Evolutionary conservation across 805 yeast species (phyloP), one percentile per base, ranked within the genome.

Genomic region (Zygosaccharomyces siamensis): DNA sequence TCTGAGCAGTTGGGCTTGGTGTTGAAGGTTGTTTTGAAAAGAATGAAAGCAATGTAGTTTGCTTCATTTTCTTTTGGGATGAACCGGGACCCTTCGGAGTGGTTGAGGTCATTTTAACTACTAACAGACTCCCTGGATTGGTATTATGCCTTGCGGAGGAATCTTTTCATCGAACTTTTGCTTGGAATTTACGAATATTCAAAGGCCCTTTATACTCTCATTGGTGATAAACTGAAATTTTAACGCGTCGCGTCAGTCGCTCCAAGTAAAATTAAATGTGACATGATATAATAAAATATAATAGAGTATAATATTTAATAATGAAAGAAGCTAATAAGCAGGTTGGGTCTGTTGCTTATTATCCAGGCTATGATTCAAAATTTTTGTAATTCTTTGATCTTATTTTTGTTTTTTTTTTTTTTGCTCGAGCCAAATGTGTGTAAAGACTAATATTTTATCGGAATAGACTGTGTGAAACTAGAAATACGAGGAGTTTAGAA

Each of bases 41-140:
- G 57, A 68, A 67, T 10, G 68, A 63, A 41, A 70, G 57, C 28
- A 70, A 50, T 10, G 66, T 58, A 4, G 72, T 61, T 53, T 71
- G 74, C 44, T 70, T 69, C 62, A 66, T 57, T 39, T 63, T 67
- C 54, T 62, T 60, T 41, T 59, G 64, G 5, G 70, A 61, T 0
- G 68, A 62, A 32, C 43, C 55, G 14, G 54, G 46, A 27, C 59
- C 33, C 26, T 51, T 63, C 11, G 70, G 68, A 12, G 69, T 41
- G 6, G 36, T 41, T 24, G 36, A 31, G 11, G 33, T 24, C 44
- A 41, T 41, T 33, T 23, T 11, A 6, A 14, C 11, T 5, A 10
- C 7, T 33, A 33, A 8, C 20, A 33, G 20, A 14, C 11, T 14
- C 21, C 21, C 20, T 14, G 21, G 20, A 33, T 33, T 33, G 21